Conservation (phyloP, 768 basidiomycete species). For the Peribolospora kevripleyi region DNA sequence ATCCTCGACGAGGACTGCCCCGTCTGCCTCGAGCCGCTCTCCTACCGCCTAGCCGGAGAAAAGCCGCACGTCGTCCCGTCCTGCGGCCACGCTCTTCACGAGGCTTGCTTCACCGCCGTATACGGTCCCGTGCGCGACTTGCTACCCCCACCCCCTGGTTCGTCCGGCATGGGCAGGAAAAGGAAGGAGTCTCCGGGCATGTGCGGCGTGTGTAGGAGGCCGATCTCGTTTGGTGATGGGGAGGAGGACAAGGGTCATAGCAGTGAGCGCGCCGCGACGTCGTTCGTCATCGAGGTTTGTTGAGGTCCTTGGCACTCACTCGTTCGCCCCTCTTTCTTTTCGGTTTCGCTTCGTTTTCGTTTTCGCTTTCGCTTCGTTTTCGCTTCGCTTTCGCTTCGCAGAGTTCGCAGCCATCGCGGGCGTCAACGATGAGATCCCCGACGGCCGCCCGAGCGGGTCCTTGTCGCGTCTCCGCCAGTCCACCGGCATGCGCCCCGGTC, state of each 20-base stretch:
- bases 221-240: slow-evolving; percentile 84
- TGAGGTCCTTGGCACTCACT: neutral
- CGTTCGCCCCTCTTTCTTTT: neutral
- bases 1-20: slow-evolving; percentile 59
- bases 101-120: slow-evolving; percentile 92
- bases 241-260: slow-evolving; percentile 55
- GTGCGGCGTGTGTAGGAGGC: slow-evolving; percentile 85
- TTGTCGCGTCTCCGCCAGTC: slow-evolving; percentile 10
- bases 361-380: neutral
- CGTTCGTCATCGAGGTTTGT: neutral
- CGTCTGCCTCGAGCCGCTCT: slow-evolving; percentile 84
- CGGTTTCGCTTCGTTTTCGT: neutral
- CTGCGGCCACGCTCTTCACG: slow-evolving; percentile 79
- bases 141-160: slow-evolving; percentile 5
- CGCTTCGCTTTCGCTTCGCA: slow-evolving; percentile 19
- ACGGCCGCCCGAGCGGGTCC: slow-evolving; percentile 23
- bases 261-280: slow-evolving; percentile 32
- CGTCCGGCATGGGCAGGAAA: slow-evolving; percentile 37
- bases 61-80: slow-evolving; percentile 93
- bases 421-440: slow-evolving; percentile 15
- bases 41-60: slow-evolving; percentile 79
- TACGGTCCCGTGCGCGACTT: slow-evolving; percentile 46
- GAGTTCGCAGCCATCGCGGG: slow-evolving; percentile 87
- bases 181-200: slow-evolving; percentile 37
- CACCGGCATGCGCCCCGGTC: neutral